Percentiles rank a stretch among this genome's conserved stretches.
Evolutionary conservation across 768 basidiomycete genomes (phyloP).

Genomic region (Boletus rubescentipes): DNA sequence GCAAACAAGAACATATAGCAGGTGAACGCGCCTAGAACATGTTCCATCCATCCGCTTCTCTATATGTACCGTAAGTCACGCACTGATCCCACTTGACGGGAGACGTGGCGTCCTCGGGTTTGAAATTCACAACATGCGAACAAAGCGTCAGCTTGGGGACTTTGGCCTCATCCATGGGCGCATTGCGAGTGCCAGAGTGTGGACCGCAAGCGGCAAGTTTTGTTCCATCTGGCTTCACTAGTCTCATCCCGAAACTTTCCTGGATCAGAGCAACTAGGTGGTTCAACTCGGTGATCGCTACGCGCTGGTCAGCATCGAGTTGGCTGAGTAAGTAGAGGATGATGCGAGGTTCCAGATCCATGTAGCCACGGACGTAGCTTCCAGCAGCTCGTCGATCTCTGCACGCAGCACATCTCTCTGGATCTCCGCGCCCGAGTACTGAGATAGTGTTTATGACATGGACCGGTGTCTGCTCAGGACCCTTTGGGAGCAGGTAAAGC

Average conservation of each 20-base stretch:
- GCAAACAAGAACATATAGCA: too few species aligned
- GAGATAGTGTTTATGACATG: slow-evolving; percentile 17
- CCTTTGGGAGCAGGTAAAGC: slow-evolving; percentile 11
- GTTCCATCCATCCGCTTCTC: not conserved
- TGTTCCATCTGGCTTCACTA: slow-evolving; percentile 15
- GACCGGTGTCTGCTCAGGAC: not conserved
- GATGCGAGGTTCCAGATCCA: slow-evolving; percentile 14
- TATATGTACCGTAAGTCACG: not conserved
- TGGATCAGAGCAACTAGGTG: not conserved
- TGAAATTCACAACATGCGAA: slow-evolving; percentile 5
- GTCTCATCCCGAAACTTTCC: slow-evolving; percentile 8
- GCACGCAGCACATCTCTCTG: slow-evolving; percentile 10
- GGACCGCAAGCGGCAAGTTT: slow-evolving; percentile 5
- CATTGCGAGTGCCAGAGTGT: fast-evolving
- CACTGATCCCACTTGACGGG: not conserved
- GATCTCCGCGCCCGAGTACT: slow-evolving; percentile 9
- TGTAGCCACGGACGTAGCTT: slow-evolving; percentile 13
- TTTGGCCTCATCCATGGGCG: slow-evolving; percentile 2
- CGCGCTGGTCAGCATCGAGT: not conserved
- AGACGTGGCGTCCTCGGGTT: not conserved
- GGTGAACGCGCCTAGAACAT: not conserved
- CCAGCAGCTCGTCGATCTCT: slow-evolving; percentile 9
- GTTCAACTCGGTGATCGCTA: slow-evolving; percentile 2
- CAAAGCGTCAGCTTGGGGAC: slow-evolving; percentile 12
- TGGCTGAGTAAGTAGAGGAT: slow-evolving; percentile 11